Percentiles rank a stretch among this genome's conserved stretches.
These are phyloP conservation scores for Populus euphratica DNA, from an alignment of 345 rosid genomes.

Conservation along the genomic window DNA sequence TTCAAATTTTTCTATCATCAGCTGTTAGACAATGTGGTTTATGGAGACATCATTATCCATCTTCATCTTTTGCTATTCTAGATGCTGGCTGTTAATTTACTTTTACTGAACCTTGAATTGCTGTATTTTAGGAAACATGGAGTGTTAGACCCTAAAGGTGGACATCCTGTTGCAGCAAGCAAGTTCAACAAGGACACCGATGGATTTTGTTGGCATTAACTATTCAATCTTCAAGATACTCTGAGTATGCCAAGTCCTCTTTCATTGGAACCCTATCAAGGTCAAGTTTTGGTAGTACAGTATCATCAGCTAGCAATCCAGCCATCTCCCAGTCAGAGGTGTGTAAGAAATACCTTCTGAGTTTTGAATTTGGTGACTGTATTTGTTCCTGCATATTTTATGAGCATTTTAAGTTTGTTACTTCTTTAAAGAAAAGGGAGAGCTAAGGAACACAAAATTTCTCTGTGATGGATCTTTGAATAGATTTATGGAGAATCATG, in stretches of 20 bases:
- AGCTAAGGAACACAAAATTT: background rate
- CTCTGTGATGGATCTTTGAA: background rate
- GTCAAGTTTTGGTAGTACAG: conserved; percentile 25
- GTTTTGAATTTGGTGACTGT: background rate
- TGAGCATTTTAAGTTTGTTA: background rate
- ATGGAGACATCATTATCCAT: background rate
- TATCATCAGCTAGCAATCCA: conserved; percentile 18
- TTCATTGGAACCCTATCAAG: conserved; percentile 18
- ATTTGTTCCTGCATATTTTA: background rate
- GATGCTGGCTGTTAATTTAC: background rate
- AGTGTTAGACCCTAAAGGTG: background rate
- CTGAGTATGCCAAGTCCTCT: conserved; percentile 12
- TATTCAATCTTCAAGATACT: conserved; percentile 25
- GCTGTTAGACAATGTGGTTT: background rate
- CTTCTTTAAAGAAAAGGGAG: background rate
- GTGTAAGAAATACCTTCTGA: background rate
- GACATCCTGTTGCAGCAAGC: conserved; percentile 23
- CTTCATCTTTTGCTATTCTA: background rate
- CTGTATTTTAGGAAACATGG: background rate
- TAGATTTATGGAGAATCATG: background rate
- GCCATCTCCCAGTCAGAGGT: conserved; percentile 39
- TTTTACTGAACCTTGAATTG: background rate
- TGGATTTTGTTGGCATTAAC: conserved; percentile 15
- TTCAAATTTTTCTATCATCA: background rate
- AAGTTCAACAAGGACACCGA: conserved; percentile 18